Conservation (phyloP, 2,329 filamentous ascomycete species). For the Aspergillus flavus region DNA sequence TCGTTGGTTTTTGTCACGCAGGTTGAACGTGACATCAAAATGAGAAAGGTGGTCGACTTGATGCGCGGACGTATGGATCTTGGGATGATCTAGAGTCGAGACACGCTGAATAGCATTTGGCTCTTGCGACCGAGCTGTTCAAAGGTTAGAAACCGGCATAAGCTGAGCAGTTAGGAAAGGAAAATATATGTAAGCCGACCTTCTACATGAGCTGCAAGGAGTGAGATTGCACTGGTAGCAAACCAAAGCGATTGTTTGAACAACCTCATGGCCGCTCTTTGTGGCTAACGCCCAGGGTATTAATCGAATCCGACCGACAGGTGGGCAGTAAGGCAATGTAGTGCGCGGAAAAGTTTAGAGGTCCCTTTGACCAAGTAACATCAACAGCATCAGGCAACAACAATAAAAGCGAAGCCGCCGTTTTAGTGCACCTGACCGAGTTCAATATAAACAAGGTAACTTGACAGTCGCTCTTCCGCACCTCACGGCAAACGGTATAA, state of each 20-base stretch:
- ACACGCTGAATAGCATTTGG: constrained; percentile 78
- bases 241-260: constrained; percentile 28
- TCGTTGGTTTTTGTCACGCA: constrained; percentile 67
- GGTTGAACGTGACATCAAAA: constrained; percentile 82
- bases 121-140: constrained; percentile 67
- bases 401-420: constrained; percentile 12
- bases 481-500: background rate
- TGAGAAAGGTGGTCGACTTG: constrained; percentile 76
- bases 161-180: background rate
- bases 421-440: background rate
- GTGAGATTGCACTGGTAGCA: constrained; percentile 28
- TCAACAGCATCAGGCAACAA: constrained; percentile 23
- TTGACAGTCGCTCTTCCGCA: constrained; percentile 2
- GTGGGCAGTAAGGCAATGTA: constrained; percentile 11
- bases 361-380: background rate
- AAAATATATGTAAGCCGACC: constrained; percentile 15
- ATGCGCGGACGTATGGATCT: constrained; percentile 76
- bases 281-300: constrained; percentile 12
- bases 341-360: background rate
- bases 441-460: background rate
- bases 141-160: background rate
- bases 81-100: constrained; percentile 70
- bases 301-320: constrained; percentile 2
- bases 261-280: constrained; percentile 28
- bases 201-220: constrained; percentile 22